Evolutionary conservation across 805 yeast genomes (phyloP).

Genomic region (Sugiyamaella valdiviana): DNA sequence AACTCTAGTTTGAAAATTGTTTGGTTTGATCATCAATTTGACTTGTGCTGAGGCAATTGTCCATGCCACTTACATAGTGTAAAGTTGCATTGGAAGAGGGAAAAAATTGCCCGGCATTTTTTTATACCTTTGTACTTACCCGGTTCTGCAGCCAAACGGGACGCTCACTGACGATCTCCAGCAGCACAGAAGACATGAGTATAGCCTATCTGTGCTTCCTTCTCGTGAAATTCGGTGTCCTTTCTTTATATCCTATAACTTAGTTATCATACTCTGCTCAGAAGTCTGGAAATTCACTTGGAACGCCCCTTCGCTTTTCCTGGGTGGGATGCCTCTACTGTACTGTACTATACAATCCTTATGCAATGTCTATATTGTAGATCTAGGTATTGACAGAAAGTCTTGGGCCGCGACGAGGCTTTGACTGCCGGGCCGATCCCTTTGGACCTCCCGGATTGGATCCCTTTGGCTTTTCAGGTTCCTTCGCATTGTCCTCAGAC

Average conservation of each 20-base stretch:
- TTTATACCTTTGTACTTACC: background rate
- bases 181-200: no score
- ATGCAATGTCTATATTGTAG: background rate
- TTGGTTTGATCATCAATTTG: slow-evolving; percentile 41
- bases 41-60: background rate
- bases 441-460: background rate
- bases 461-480: background rate
- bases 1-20: slow-evolving; percentile 58
- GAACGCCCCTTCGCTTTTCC: no score
- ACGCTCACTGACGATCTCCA: background rate
- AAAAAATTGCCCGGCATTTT: background rate
- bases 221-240: no score
- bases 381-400: slow-evolving; percentile 2
- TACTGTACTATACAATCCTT: background rate
- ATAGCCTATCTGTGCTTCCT: no score
- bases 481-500: background rate
- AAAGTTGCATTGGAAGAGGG: background rate
- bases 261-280: no score
- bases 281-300: no score
- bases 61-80: background rate
- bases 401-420: slow-evolving; percentile 1
- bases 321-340: background rate
- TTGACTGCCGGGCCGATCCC: background rate
- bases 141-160: background rate
- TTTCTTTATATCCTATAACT: no score